Base-by-base conservation (phyloP, 1,284 basidiomycete species). In the Malassezia obtusa region DNA sequence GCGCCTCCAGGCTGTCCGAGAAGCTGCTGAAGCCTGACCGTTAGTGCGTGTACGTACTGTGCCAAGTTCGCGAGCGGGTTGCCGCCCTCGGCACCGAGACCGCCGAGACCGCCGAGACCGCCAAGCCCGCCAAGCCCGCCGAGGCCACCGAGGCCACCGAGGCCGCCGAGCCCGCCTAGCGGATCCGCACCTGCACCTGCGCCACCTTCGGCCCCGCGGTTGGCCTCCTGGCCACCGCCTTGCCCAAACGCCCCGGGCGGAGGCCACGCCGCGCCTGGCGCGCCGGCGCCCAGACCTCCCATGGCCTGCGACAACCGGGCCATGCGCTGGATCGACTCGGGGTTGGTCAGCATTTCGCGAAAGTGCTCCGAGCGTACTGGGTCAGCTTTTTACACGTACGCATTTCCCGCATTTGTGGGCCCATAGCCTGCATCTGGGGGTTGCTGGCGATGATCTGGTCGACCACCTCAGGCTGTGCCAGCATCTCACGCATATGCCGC, bases 381-480 rank as follows among this genome's bases (percentile, higher is more conserved):
- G 37, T 52, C 2, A 52, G 50, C 31, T 8, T 28, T 2, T 11
- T 8, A 7, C 21, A 45, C 50, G 33, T 45, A 52, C 50, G 15
- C 65, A 70, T 64, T 31, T 68, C 61, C 22, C 63, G 63, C 60
- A 69, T 53, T 46, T 69, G 67, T 1, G 67, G 67, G 1, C 53
- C 65, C 65, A 71, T 66, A 19, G 52, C 49, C 35, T 61, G 58
- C 39, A 71, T 56, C 53, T 71, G 63, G 15, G 68, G 68, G 52
- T 70, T 67, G 57, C 59, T 57, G 17, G 67, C 66, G 30, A 70
- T 63, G 50, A 72, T 65, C 51, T 71, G 68, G 49, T 72, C 69
- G 49, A 72, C 57, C 25, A 72, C 66, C 37, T 68, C 68, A 21
- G 69, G 69, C 10, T 65, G 60, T 4, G 58, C 49, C 43, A 72